These are phyloP conservation scores for Backusella circina DNA, from an alignment of 192 early-diverging fungal species.

Conservation along the genomic window DNA sequence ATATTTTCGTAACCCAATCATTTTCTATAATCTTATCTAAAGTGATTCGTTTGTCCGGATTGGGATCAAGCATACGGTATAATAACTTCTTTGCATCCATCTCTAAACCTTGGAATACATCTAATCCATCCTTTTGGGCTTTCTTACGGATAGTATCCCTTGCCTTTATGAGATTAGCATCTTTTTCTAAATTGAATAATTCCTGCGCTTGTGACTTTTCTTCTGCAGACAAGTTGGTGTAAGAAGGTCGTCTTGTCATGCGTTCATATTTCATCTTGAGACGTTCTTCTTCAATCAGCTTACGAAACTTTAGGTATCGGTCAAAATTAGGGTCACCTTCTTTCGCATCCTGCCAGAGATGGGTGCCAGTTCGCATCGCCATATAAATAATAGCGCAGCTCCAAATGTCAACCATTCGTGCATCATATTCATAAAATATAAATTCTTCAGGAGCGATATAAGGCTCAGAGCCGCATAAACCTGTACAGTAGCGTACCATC, in stretches of 20 bases:
- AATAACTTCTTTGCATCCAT: slow-evolving; percentile 23
- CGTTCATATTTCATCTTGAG: slow-evolving; percentile 9
- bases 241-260: background rate
- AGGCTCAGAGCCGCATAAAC: slow-evolving; percentile 74
- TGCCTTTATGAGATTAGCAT: slow-evolving; percentile 16
- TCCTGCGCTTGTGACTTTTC: slow-evolving; percentile 7
- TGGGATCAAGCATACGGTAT: slow-evolving; percentile 29
- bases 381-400: slow-evolving; percentile 34
- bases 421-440: slow-evolving; percentile 62
- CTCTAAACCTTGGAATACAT: slow-evolving; percentile 27
- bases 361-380: slow-evolving; percentile 31
- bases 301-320: slow-evolving; percentile 24
- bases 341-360: slow-evolving; percentile 28
- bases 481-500: slow-evolving; percentile 41
- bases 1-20: slow-evolving; percentile 18
- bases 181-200: background rate
- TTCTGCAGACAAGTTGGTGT: background rate
- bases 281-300: slow-evolving; percentile 23
- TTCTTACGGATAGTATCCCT: slow-evolving; percentile 20
- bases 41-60: slow-evolving; percentile 10
- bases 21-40: slow-evolving; percentile 15
- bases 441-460: slow-evolving; percentile 88
- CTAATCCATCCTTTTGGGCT: slow-evolving; percentile 24
- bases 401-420: slow-evolving; percentile 55
- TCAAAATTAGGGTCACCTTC: slow-evolving; percentile 25